Percentiles rank a stretch among this genome's conserved stretches.
Conservation (phyloP, 2,329 filamentous ascomycete species). For the Aurifilum marmelostoma region DNA sequence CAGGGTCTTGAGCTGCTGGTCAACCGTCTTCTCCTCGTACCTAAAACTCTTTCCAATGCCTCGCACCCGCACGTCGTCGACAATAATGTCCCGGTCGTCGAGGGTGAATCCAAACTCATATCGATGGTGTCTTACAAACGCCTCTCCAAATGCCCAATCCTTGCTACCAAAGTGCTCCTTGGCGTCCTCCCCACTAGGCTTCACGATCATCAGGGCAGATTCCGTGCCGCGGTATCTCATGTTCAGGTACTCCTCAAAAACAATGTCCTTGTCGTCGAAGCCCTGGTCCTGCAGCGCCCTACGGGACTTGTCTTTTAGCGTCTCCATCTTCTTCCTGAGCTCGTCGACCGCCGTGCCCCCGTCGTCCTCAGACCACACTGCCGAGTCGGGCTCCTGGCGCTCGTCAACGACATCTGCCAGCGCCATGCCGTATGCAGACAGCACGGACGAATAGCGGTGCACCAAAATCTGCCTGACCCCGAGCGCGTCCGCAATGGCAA, state of each 20-base stretch:
- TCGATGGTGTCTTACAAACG: constrained; percentile 84
- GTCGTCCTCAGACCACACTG: constrained; percentile 62
- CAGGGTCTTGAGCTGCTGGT: constrained; percentile 77
- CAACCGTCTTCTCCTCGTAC: constrained; percentile 78
- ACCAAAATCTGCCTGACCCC: constrained; percentile 85
- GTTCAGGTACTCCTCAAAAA: constrained; percentile 91
- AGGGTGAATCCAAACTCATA: constrained; percentile 94
- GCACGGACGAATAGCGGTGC: constrained; percentile 83
- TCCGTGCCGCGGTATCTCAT: constrained; percentile 92
- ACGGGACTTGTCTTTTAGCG: constrained; percentile 76
- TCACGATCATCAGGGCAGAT: constrained; percentile 86
- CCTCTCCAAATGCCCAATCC: constrained; percentile 80
- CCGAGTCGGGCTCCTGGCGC: constrained; percentile 75
- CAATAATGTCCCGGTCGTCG: constrained; percentile 80
- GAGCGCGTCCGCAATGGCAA: constrained; percentile 84
- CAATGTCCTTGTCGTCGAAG: constrained; percentile 73
- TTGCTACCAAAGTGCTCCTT: constrained; percentile 63
- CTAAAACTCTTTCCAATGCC: constrained; percentile 89
- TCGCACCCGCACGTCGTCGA: constrained; percentile 86
- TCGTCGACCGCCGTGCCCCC: constrained; percentile 62
- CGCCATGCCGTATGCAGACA: constrained; percentile 92
- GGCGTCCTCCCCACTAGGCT: constrained; percentile 66
- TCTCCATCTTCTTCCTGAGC: constrained; percentile 74
- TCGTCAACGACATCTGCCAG: constrained; percentile 93
- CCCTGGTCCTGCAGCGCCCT: constrained; percentile 74